Evolutionary conservation across 306 rosid species (phyloP), one percentile per base, ranked within the genome.

Genomic region (Vigna unguiculata): DNA sequence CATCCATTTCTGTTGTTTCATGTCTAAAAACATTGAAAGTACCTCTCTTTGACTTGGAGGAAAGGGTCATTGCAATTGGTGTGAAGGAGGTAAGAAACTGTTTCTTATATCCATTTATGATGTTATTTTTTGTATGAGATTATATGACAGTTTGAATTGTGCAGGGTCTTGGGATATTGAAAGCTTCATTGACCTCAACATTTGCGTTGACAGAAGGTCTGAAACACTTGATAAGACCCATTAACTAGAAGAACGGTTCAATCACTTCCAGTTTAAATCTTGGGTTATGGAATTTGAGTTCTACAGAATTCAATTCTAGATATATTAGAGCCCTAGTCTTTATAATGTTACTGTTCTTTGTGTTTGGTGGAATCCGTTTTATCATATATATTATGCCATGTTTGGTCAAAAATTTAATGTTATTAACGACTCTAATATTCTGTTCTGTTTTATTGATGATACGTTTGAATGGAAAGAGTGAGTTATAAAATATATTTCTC

Each of bases 161-260:
- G 25, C 25, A 24, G 32, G 34, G 34, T 30, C 34, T 62, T 3
- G 47, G 25, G 0, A n/a, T 62, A 16, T 5, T 36, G 5, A 62
- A 62, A 36, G 69, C 69, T 62, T 34, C 69, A 5, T 62, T 62
- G 48, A 36, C 69, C 10, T 34, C 47, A n/a, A 62, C 16, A 8
- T n/a, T 1, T 62, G 68, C 68, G 34, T 72, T 80, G 43, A 43
- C 67, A 41, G 14, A 38, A 2, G 67, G 78, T 40, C 32, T 79
- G 5, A 17, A n/a, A 0, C 45, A 71, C 2, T 24, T 79, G 41
- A 32, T 48, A 5, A 9, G 1, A 52, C 13, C 45, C 5, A 54
- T 1, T 30, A 1, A 30, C 4, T 5, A 30, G 34, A 30, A 30
- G 0, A 30, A 30, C 4, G 34, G 5, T 30, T 30, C 34, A 4